These are phyloP conservation scores for Capronia epimyces DNA, from an alignment of 2,329 filamentous ascomycete genomes.

Conservation along the genomic window DNA sequence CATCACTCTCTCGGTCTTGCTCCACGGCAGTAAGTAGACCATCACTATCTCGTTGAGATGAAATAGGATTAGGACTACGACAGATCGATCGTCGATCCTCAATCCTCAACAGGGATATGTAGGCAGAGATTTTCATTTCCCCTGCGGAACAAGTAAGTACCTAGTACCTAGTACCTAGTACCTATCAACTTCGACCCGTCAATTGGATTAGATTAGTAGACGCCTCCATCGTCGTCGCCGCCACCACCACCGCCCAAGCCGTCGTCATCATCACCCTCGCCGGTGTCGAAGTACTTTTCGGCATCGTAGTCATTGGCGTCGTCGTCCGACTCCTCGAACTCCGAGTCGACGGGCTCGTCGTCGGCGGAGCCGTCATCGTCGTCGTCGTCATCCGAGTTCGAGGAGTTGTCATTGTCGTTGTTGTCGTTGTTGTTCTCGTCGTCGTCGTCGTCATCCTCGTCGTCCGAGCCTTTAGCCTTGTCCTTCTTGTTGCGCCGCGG, in stretches of 20 bases:
- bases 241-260: conserved; percentile 44
- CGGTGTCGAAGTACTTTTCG: conserved; percentile 59
- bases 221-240: conserved; percentile 41
- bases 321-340: conserved; percentile 57
- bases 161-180: too few relatives aligned
- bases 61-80: too few relatives aligned
- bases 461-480: conserved; percentile 30
- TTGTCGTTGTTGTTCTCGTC: conserved; percentile 35
- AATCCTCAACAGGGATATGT: too few relatives aligned
- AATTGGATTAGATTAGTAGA: conserved; percentile 4
- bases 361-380: conserved; percentile 43
- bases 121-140: too few relatives aligned
- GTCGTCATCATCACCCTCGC: conserved; percentile 51
- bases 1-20: too few relatives aligned
- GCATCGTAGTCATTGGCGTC: conserved; percentile 59
- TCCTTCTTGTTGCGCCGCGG: conserved; percentile 9
- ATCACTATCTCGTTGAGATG: too few relatives aligned
- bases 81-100: too few relatives aligned
- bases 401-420: conserved; percentile 20
- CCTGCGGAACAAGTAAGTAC: too few relatives aligned
- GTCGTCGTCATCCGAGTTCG: conserved; percentile 37
- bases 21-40: too few relatives aligned
- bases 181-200: too few relatives aligned
- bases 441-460: conserved; percentile 36
- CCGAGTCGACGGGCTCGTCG: conserved; percentile 53